Evolutionary conservation across 2,329 filamentous ascomycete genomes (phyloP), one percentile per base, ranked within the genome.

Genomic region (Cyphellophora attinorum): DNA sequence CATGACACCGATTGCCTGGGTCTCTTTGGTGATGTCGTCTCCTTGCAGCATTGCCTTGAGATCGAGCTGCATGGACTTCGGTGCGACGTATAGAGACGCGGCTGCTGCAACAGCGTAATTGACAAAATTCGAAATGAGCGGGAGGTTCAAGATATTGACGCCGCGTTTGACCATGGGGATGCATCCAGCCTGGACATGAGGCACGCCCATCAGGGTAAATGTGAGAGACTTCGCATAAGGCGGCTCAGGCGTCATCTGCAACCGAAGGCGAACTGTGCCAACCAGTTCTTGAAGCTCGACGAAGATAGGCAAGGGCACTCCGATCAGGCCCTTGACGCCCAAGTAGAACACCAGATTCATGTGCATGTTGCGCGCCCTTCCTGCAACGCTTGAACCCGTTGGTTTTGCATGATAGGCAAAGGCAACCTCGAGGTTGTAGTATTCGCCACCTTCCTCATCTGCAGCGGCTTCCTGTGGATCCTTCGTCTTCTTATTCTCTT

Each of bases 281-380:
- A 96, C 82, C n/a, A 96, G 67, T 12, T 85, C 81, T 47, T 83
- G 78, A n/a, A 96, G 67, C 58, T 95, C 88, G 37, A 93, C 85
- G 53, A 81, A 93, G 31, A 93, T 82, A 0, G 85, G 86, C 13
- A 94, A 67, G 0, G 86, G 86, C 0, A 94, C 79, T 17, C 88
- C 88, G 47, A 95, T 91, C 4, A 95, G 67, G 0, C 88, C 88
- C 53, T 83, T 85, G 52, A 93, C 66, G 38, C 91, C 91, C 1
- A 96, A 72, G 46, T 95, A 96, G 57, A 98, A 96, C 6, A 95
- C 76, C 11, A 96, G 62, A 51, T 93, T 82, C 85, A 95, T 94
- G 51, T 93, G 88, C 85, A 95, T 94, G 55, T 95, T 96, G 47
- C 81, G 76, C 5, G 86, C 85, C 58, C 88, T 91, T 29, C 83